phyloP scores from a whole-genome alignment of 495 filamentous ascomycete species.

The Hyaloscypha variabilis region DNA sequence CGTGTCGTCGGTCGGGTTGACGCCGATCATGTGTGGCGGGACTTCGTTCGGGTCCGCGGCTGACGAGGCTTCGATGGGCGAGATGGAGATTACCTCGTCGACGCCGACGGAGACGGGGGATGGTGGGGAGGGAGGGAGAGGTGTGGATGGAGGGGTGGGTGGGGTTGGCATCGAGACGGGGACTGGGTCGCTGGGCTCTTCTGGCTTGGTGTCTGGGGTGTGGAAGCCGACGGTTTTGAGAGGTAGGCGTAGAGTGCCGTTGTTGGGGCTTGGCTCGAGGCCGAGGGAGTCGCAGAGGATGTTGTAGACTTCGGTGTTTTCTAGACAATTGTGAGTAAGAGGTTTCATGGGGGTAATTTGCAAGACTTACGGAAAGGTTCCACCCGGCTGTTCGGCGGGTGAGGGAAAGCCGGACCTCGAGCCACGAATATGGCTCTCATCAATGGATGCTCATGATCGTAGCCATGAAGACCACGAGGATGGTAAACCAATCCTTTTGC shows the following conservation, averaged over 20 bases:
- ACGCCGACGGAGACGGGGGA: constrained; percentile 4
- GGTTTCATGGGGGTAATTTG: not conserved
- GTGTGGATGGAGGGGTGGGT: not conserved
- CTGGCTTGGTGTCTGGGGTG: constrained; percentile 15
- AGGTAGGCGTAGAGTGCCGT: constrained; percentile 84
- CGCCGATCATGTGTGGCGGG: constrained; percentile 22
- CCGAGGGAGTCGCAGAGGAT: constrained; percentile 86
- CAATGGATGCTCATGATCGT: constrained; percentile 85
- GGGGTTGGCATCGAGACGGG: not conserved
- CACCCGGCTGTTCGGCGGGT: constrained; percentile 76
- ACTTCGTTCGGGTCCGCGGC: constrained; percentile 26
- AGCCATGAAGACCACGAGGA: constrained; percentile 83
- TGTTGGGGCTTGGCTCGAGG: constrained; percentile 69
- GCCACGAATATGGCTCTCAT: constrained; percentile 95
- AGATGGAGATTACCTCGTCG: constrained; percentile 28
- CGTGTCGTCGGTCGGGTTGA: constrained; percentile 21
- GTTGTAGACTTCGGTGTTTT: constrained; percentile 96
- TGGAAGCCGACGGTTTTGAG: constrained; percentile 42
- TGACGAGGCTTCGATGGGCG: constrained; percentile 29
- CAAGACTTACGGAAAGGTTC: constrained; percentile 77
- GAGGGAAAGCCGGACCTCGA: constrained; percentile 84
- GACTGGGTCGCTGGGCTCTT: constrained; percentile 25
- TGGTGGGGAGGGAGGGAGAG: constrained; percentile 4
- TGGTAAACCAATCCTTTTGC: constrained; percentile 67
- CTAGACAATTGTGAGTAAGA: constrained; percentile 18